These are phyloP conservation scores for Zymoseptoria pseudotritici DNA, from an alignment of 2,329 filamentous ascomycete species.

Conservation along the genomic window DNA sequence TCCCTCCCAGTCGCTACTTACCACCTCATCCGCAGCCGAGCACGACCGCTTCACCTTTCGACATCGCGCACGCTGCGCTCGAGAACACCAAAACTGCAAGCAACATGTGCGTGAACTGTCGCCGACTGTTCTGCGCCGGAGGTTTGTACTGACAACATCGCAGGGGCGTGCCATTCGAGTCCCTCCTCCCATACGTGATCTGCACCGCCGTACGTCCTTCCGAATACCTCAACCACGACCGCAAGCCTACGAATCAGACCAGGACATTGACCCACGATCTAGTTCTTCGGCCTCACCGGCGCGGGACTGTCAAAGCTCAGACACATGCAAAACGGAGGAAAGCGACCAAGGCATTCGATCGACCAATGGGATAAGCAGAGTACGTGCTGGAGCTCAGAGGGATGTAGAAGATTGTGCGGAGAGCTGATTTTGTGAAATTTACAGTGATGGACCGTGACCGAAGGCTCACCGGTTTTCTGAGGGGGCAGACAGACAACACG, in stretches of 20 bases:
- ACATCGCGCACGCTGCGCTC: background rate
- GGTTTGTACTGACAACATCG: background rate
- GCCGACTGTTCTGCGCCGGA: background rate
- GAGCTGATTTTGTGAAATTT: background rate
- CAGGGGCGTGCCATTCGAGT: conserved; percentile 62
- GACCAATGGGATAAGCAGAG: conserved; percentile 59
- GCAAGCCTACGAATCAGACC: background rate
- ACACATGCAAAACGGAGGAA: conserved; percentile 56
- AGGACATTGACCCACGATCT: conserved; percentile 13
- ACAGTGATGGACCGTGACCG: conserved; percentile 61
- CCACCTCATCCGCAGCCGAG: background rate
- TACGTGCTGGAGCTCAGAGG: conserved; percentile 18
- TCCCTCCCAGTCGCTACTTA: background rate
- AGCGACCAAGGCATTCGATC: conserved; percentile 51
- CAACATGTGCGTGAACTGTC: background rate
- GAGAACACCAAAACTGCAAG: background rate
- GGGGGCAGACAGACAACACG: conserved; percentile 55
- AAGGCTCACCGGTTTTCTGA: conserved; percentile 52
- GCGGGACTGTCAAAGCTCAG: conserved; percentile 51
- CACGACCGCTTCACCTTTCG: background rate
- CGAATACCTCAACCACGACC: conserved; percentile 3
- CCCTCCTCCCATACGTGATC: conserved; percentile 57
- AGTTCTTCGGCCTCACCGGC: conserved; percentile 57
- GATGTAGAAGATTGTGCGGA: background rate
- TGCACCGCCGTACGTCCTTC: conserved; percentile 50